Evolutionary conservation across 2,329 filamentous ascomycete species (phyloP).

Genomic region (Fusarium bulbicola): DNA sequence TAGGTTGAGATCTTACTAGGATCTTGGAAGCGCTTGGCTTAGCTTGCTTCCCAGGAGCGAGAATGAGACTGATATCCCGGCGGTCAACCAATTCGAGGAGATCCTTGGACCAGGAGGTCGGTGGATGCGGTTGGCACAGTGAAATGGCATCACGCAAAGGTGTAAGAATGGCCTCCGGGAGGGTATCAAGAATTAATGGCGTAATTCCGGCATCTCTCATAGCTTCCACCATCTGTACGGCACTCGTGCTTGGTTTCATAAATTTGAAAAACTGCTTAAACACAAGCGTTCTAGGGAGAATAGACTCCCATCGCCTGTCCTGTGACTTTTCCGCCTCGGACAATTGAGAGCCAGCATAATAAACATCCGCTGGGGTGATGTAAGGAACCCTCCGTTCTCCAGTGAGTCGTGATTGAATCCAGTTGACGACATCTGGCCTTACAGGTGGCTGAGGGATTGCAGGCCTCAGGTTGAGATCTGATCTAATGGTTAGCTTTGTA

Average conservation of each 20-base stretch:
- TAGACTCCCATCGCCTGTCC: conserved; percentile 54
- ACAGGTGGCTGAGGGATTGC: conserved; percentile 47
- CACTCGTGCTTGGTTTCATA: conserved; percentile 60
- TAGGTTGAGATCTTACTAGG: conserved; percentile 48
- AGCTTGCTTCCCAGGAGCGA: conserved; percentile 54
- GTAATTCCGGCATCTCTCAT: conserved; percentile 77
- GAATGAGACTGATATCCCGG: conserved; percentile 78
- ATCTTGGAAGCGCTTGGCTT: conserved; percentile 50
- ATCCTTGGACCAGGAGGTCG: conserved; percentile 76
- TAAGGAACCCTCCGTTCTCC: conserved; percentile 50
- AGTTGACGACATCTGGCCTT: conserved; percentile 59
- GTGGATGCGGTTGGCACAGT: conserved; percentile 84
- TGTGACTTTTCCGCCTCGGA: conserved; percentile 48
- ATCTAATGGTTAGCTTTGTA: conserved; percentile 9
- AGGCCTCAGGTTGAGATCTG: conserved; percentile 47
- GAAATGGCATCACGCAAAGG: conserved; percentile 85
- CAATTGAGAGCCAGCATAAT: conserved; percentile 51
- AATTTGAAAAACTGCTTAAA: conserved; percentile 74
- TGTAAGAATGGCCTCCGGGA: conserved; percentile 85
- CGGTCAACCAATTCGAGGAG: conserved; percentile 81
- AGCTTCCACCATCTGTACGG: conserved; percentile 74
- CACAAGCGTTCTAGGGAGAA: conserved; percentile 74
- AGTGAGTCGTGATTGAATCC: conserved; percentile 61
- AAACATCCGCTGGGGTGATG: conserved; percentile 56
- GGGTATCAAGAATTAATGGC: conserved; percentile 74